phyloP scores from a whole-genome alignment of 768 basidiomycete genomes.

The Phylloporus scabripes region DNA sequence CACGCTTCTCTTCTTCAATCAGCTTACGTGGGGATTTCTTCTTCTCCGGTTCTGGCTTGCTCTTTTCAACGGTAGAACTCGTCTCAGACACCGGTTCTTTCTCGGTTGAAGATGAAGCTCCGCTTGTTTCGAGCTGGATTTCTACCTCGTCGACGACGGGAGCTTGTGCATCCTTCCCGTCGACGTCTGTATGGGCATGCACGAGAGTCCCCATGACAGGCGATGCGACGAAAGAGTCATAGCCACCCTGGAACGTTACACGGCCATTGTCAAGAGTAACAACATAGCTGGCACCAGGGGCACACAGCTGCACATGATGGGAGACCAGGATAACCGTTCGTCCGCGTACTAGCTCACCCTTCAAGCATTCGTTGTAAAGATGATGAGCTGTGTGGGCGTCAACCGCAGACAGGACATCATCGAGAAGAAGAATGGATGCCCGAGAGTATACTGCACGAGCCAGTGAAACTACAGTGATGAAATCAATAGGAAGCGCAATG shows the following conservation, averaged over 20 bases:
- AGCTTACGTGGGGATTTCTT: slow-evolving; percentile 73
- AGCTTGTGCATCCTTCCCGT: slow-evolving; percentile 38
- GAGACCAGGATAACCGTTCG: slow-evolving; percentile 88
- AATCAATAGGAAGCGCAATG: neutral
- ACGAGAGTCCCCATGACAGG: slow-evolving; percentile 61
- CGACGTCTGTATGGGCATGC: slow-evolving; percentile 44
- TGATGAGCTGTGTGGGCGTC: slow-evolving; percentile 84
- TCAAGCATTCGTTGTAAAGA: slow-evolving; percentile 73
- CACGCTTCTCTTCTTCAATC: slow-evolving; percentile 79
- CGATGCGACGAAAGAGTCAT: slow-evolving; percentile 60
- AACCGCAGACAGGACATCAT: slow-evolving; percentile 73
- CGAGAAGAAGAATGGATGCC: slow-evolving; percentile 74
- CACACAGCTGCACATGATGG: slow-evolving; percentile 88
- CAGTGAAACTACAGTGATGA: slow-evolving; percentile 46
- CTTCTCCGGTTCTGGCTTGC: slow-evolving; percentile 36
- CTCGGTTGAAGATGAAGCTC: slow-evolving; percentile 21
- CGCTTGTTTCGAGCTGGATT: slow-evolving; percentile 3
- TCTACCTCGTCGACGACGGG: slow-evolving; percentile 8
- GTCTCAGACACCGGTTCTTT: slow-evolving; percentile 35
- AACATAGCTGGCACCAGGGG: slow-evolving; percentile 73
- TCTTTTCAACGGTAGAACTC: slow-evolving; percentile 39
- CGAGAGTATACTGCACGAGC: slow-evolving; percentile 89
- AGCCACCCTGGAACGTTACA: slow-evolving; percentile 67
- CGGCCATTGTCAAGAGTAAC: slow-evolving; percentile 70
- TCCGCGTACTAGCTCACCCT: slow-evolving; percentile 70